Conservation (phyloP, 345 rosid genomes). For the Hypericum androsaemum region DNA sequence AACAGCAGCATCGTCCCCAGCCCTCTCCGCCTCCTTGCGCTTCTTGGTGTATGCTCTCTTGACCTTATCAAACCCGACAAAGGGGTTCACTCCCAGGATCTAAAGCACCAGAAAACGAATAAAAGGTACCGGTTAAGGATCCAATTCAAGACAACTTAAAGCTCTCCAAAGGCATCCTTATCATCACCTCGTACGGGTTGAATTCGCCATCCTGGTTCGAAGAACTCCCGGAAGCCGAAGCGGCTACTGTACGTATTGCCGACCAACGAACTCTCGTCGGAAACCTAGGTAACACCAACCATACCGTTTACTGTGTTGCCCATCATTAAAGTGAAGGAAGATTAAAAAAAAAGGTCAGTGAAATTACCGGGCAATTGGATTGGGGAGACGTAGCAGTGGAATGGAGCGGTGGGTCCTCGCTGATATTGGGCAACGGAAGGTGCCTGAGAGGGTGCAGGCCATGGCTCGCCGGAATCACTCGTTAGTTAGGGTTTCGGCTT, state of each 20-base stretch:
- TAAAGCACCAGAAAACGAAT: conserved; percentile 20
- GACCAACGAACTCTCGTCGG: too few species aligned
- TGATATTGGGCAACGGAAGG: too few species aligned
- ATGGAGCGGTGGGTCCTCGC: too few species aligned
- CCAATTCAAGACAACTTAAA: conserved; percentile 1
- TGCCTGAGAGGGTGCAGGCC: too few species aligned
- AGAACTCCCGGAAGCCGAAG: conserved; percentile 70
- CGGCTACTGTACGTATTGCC: conserved; percentile 25
- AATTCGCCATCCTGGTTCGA: conserved; percentile 41
- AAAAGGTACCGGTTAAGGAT: background rate
- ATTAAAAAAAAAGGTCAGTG: too few species aligned
- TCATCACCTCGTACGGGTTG: conserved; percentile 72
- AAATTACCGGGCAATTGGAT: too few species aligned
- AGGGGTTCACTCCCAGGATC: conserved; percentile 86
- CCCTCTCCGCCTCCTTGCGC: conserved; percentile 75
- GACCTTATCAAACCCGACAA: conserved; percentile 73
- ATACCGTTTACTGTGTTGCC: too few species aligned
- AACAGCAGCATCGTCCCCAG: conserved; percentile 73
- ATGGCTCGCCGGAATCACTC: too few species aligned
- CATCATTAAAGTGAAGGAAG: too few species aligned
- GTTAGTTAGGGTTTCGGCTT: too few species aligned
- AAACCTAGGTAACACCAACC: too few species aligned
- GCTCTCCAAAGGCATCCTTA: background rate
- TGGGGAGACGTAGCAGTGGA: too few species aligned
- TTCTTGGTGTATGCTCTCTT: conserved; percentile 56